Evolutionary conservation across 2,329 filamentous ascomycete genomes (phyloP), one percentile per base, ranked within the genome.

Genomic region (Aspergillus cejpii): DNA sequence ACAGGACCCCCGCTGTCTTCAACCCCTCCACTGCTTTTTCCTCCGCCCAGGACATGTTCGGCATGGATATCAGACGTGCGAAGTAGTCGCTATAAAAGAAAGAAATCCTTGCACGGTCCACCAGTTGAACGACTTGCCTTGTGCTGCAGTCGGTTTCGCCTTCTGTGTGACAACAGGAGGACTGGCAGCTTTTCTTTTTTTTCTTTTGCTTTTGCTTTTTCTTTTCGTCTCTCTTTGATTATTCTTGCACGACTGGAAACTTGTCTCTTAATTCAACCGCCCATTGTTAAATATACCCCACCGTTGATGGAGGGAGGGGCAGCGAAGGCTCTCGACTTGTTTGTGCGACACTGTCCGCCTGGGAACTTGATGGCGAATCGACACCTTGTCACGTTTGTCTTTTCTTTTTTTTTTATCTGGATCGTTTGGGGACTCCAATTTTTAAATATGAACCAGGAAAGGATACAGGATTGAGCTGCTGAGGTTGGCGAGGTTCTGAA

Each of bases 21-120:
- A 53, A 36, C 43, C 37, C 28, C 47, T 53, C 10, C 33, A n/a
- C 29, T 14, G 17, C 31, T 10, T 52, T 43, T 7, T 48, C 54
- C 17, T 50, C 48, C 21, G 42, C 48, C 23, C 47, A 53, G 12
- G 53, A 57, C 23, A 33, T 55, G n/a, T 29, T 21, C 14, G 17
- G 27, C 27, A 28, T 34, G 34, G 20, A 26, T 10, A 12, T 19
- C 6, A 36, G 42, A 33, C 39, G 11, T 40, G 34, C 26, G 7
- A 47, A 43, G n/a, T 47, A 47, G 33, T n/a, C n/a, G 8, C 17
- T 11, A 12, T 34, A 34, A 11, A 34, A 34, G 15, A 20, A 15
- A 34, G 31, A 34, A 8, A 20, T 11, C 10, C 28, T 31, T 31
- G 31, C 31, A 15, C 17, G 31, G 7, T 34, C 6, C 17, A 11